Percentiles rank a stretch among this genome's conserved stretches.
Evolutionary conservation across 2,329 filamentous ascomycete species (phyloP).

Genomic region (Pyricularia sp.): DNA sequence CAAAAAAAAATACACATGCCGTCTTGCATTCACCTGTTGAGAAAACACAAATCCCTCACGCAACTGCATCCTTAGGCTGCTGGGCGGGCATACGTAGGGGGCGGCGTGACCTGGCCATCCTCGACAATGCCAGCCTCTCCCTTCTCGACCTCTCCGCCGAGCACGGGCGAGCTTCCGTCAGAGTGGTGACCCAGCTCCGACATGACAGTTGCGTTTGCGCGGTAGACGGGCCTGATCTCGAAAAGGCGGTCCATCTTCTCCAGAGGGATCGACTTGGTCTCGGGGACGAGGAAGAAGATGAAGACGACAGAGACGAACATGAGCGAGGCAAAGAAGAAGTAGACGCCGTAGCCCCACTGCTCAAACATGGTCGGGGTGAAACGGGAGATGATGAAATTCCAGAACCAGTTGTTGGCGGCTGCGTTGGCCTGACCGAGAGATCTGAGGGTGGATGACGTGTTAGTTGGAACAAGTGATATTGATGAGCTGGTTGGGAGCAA

Average conservation of each 20-base stretch:
- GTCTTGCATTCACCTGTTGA: not conserved
- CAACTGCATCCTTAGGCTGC: not conserved
- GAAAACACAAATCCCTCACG: not conserved
- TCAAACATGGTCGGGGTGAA: conserved; percentile 54
- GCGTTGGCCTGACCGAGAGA: conserved; percentile 61
- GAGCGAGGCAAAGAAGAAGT: conserved; percentile 54
- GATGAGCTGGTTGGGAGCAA: not conserved
- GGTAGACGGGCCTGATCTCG: conserved; percentile 28
- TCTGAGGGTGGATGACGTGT: conserved; percentile 8
- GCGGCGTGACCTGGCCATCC: not conserved
- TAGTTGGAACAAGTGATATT: conserved; percentile 36
- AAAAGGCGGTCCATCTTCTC: conserved; percentile 55
- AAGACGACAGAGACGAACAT: conserved; percentile 46
- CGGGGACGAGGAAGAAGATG: conserved; percentile 49
- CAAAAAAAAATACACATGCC: not conserved
- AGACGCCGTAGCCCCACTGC: conserved; percentile 42
- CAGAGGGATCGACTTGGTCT: conserved; percentile 53
- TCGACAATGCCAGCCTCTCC: not conserved
- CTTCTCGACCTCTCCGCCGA: not conserved
- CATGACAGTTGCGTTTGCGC: conserved; percentile 31
- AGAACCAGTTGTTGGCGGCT: conserved; percentile 60
- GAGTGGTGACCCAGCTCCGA: conserved; percentile 20
- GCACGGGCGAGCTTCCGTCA: not conserved
- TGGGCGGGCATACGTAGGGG: not conserved
- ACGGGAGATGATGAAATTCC: conserved; percentile 55